Percentiles rank a stretch among this genome's conserved stretches.
Evolutionary conservation across 352 stramenopile species (phyloP).

Genomic region (Elongisporangium undulatum): DNA sequence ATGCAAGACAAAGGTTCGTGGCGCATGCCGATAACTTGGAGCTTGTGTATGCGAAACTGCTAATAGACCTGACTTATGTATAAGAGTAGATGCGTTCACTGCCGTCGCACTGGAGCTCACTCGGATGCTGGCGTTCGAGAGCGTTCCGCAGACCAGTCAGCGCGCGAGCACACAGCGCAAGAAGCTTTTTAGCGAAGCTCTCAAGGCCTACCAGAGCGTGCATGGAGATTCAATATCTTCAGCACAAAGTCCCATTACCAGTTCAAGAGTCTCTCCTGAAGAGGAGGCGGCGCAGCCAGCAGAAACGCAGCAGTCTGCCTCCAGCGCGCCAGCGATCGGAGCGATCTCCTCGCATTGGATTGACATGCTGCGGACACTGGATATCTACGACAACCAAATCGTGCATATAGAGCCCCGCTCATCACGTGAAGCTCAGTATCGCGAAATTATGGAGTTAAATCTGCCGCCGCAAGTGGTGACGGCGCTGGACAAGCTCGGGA

Average conservation of each 20-base stretch:
- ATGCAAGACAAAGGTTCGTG: conserved; percentile 24
- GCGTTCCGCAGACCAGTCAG: conserved; percentile 50
- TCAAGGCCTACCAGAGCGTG: conserved; percentile 12
- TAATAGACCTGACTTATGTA: too few species aligned
- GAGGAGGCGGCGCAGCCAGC: background rate
- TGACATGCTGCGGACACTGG: conserved; percentile 37
- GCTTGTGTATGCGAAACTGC: too few species aligned
- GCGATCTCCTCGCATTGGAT: conserved; percentile 29
- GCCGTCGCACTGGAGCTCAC: background rate
- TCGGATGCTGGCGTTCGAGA: conserved; percentile 58
- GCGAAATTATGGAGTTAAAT: conserved; percentile 24
- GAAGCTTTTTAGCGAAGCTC: conserved; percentile 43
- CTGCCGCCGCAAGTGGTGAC: conserved; percentile 31
- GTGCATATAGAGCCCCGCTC: conserved; percentile 67
- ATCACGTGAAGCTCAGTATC: conserved; percentile 35
- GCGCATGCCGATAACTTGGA: background rate
- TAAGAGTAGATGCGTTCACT: background rate
- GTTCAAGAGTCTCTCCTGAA: background rate
- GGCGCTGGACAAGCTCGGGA: conserved; percentile 41
- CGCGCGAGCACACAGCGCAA: conserved; percentile 51
- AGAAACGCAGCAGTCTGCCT: conserved; percentile 3
- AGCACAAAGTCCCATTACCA: background rate
- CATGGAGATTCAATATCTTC: background rate
- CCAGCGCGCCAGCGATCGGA: background rate
- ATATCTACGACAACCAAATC: conserved; percentile 75